Conservation (phyloP, 192 early-diverging fungal species). For the Chytriomyces sp. region DNA sequence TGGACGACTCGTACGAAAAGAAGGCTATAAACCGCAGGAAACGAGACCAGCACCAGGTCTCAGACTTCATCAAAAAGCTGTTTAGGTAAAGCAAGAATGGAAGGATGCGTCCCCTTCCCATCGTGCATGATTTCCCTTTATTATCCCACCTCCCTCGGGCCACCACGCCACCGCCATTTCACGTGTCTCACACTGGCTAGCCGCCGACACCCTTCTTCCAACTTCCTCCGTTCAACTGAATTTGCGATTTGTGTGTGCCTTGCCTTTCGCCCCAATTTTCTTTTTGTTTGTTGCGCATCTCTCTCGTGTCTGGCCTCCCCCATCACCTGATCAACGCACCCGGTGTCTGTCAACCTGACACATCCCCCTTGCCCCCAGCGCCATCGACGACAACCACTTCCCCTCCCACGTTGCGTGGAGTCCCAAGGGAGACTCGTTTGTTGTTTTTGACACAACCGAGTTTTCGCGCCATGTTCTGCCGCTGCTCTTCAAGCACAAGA, state of each 20-base stretch:
- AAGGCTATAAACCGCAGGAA: background rate
- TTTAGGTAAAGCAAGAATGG: no score
- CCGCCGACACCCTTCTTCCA: background rate
- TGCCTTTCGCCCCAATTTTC: background rate
- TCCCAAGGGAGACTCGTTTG: conserved; percentile 23
- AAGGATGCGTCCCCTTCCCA: no score
- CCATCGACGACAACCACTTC: background rate
- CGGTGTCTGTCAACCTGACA: no score
- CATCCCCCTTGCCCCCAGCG: no score
- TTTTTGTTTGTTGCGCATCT: background rate
- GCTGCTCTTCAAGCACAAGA: background rate
- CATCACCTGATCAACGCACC: background rate
- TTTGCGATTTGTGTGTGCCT: background rate
- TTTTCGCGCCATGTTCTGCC: conserved; percentile 35
- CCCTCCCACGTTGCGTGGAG: conserved; percentile 27
- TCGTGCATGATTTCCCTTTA: no score
- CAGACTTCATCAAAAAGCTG: no score
- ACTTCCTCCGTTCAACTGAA: background rate
- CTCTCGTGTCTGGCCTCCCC: background rate
- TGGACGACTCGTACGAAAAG: background rate
- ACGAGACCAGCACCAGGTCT: no score
- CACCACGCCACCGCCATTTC: no score
- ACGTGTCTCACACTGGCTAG: no score
- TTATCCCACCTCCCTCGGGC: no score
- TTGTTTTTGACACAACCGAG: conserved; percentile 25